phyloP scores from a whole-genome alignment of 2,329 filamentous ascomycete species.

The Fusarium nygamai region DNA sequence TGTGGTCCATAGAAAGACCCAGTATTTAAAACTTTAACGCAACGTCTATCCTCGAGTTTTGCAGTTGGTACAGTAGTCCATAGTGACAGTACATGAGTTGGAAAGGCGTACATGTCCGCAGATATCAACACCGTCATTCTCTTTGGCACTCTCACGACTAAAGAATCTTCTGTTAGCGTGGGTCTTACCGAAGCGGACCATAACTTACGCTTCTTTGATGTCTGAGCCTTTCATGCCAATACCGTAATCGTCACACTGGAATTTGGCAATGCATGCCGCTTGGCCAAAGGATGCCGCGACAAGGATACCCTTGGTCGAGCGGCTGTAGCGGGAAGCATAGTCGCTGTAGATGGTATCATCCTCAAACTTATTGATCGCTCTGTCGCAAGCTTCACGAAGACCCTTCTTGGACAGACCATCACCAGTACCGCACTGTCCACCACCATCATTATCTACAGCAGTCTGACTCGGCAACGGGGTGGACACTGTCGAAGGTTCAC shows the following conservation, averaged over 20 bases:
- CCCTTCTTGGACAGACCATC: conserved; percentile 7
- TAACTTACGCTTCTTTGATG: neutral
- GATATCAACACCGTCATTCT: neutral
- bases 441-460: conserved; percentile 3
- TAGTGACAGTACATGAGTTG: conserved; percentile 6
- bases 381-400: conserved; percentile 1
- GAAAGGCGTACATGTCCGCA: conserved; percentile 15
- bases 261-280: conserved; percentile 15
- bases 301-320: conserved; percentile 2
- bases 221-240: conserved; percentile 6
- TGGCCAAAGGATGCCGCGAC: neutral
- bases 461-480: conserved; percentile 10
- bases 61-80: conserved; percentile 19
- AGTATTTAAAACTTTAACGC: neutral
- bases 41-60: neutral
- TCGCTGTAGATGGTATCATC: neutral
- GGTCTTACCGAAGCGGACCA: rapidly evolving
- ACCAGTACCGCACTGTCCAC: conserved; percentile 4
- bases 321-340: conserved; percentile 5
- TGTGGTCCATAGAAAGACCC: no score
- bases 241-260: conserved; percentile 17
- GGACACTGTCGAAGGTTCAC: neutral
- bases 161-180: neutral
- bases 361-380: neutral
- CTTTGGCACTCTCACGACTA: neutral